phyloP scores from a whole-genome alignment of 2,329 filamentous ascomycete genomes.

The Sclerotinia minor region DNA sequence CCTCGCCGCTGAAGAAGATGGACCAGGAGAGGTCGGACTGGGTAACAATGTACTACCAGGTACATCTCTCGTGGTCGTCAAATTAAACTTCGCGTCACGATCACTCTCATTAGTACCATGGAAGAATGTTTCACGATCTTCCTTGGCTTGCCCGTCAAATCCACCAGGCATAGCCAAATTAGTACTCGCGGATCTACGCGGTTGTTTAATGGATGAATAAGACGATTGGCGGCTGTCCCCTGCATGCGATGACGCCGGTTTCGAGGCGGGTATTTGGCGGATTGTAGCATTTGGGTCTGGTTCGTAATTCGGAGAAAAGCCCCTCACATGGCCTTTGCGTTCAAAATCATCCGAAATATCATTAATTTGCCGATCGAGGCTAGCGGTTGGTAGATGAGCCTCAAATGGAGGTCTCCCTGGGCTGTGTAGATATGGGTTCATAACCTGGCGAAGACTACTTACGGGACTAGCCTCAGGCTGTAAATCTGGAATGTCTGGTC shows the following conservation, averaged over 20 bases:
- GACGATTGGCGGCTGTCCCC: constrained; percentile 22
- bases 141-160: constrained; percentile 35
- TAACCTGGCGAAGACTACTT: constrained; percentile 80
- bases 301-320: constrained; percentile 75
- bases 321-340: constrained; percentile 45
- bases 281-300: constrained; percentile 72
- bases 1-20: constrained; percentile 32
- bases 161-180: constrained; percentile 21
- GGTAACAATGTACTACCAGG: constrained; percentile 24
- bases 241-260: constrained; percentile 20
- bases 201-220: constrained; percentile 26
- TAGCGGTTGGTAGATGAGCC: constrained; percentile 27
- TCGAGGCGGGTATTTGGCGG: constrained; percentile 53
- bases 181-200: constrained; percentile 28
- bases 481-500: constrained; percentile 30
- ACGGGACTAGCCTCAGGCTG: constrained; percentile 56
- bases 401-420: constrained; percentile 34
- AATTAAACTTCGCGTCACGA: constrained; percentile 43
- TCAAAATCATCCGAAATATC: constrained; percentile 32
- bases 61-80: constrained; percentile 25
- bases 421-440: constrained; percentile 73
- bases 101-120: constrained; percentile 56
- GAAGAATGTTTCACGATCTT: constrained; percentile 49
- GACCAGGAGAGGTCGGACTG: constrained; percentile 22
- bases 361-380: constrained; percentile 33